A percentile compares a stretch with the other conserved stretches of the same genome.
Conservation (phyloP, 2,329 filamentous ascomycete species). For the Botrytis porri region DNA sequence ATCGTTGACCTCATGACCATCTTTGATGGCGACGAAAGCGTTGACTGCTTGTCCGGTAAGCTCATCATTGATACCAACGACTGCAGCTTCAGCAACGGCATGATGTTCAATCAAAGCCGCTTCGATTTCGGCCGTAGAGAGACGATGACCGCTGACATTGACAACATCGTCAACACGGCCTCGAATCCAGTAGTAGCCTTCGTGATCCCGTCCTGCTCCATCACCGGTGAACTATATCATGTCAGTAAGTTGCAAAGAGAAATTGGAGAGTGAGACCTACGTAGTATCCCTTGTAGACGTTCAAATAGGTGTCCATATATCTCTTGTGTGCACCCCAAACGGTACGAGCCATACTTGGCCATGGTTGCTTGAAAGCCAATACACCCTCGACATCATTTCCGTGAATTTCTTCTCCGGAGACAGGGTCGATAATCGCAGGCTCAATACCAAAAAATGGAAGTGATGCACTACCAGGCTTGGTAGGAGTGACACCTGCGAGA, state of each 20-base stretch:
- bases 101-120: slow-evolving; percentile 92
- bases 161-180: slow-evolving; percentile 98
- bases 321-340: slow-evolving; percentile 97
- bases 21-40: slow-evolving; percentile 91
- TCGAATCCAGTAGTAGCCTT: slow-evolving; percentile 99
- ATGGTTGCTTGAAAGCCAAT: slow-evolving; percentile 66
- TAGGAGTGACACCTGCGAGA: slow-evolving; percentile 87
- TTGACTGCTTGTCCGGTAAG: slow-evolving; percentile 96
- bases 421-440: slow-evolving; percentile 93
- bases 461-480: slow-evolving; percentile 93
- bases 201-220: slow-evolving; percentile 91
- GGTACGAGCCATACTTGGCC: slow-evolving; percentile 97
- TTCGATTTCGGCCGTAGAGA: slow-evolving; percentile 97
- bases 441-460: slow-evolving; percentile 98
- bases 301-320: slow-evolving; percentile 98
- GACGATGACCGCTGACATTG: slow-evolving; percentile 92
- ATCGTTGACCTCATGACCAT: slow-evolving; percentile 71
- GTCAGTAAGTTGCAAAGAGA: slow-evolving; percentile 22
- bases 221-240: slow-evolving; percentile 75
- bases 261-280: slow-evolving; percentile 53
- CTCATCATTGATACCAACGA: slow-evolving; percentile 90
- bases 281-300: slow-evolving; percentile 97
- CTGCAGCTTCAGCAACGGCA: slow-evolving; percentile 87
- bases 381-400: slow-evolving; percentile 98
- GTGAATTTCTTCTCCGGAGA: slow-evolving; percentile 87